Evolutionary conservation across 768 basidiomycete species (phyloP).

Genomic region (Boletus subparvulus): DNA sequence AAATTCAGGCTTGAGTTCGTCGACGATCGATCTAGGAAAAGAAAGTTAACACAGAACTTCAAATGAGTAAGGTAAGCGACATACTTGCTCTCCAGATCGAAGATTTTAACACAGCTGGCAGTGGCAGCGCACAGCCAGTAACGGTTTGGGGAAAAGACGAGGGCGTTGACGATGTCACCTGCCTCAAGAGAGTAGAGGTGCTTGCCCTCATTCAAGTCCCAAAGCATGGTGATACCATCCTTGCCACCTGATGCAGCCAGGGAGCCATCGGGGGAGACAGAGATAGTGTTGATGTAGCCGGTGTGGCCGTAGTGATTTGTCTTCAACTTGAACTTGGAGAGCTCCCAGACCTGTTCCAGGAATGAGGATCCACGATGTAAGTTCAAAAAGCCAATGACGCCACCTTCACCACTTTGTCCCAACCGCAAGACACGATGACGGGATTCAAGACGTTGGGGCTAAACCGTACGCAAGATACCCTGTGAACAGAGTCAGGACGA

Average conservation of each 20-base stretch:
- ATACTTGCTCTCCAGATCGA: slow-evolving; percentile 98
- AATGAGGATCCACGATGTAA: slow-evolving; percentile 6
- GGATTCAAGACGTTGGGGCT: slow-evolving; percentile 97
- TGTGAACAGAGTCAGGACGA: slow-evolving; percentile 29
- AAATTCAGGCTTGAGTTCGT: slow-evolving; percentile 97
- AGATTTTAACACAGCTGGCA: slow-evolving; percentile 96
- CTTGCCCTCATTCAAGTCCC: slow-evolving; percentile 99
- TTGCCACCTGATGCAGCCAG: slow-evolving; percentile 99
- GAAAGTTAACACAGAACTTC: not conserved
- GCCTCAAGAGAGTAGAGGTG: slow-evolving; percentile 99
- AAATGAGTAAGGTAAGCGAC: slow-evolving; percentile 33
- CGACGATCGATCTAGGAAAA: slow-evolving; percentile 81
- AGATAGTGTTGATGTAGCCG: slow-evolving; percentile 98
- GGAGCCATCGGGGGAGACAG: slow-evolving; percentile 98
- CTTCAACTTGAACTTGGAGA: slow-evolving; percentile 99
- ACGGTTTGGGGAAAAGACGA: slow-evolving; percentile 99
- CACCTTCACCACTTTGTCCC: slow-evolving; percentile 99
- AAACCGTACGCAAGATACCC: slow-evolving; percentile 99
- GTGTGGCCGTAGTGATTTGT: slow-evolving; percentile 99
- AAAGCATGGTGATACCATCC: slow-evolving; percentile 99
- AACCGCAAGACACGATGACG: slow-evolving; percentile 97
- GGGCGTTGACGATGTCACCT: slow-evolving; percentile 96
- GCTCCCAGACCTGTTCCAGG: slow-evolving; percentile 92
- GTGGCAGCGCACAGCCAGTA: slow-evolving; percentile 99
- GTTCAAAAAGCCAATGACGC: slow-evolving; percentile 27